phyloP scores from a whole-genome alignment of 108 stramenopile species.

The Nitzschia sp. region DNA sequence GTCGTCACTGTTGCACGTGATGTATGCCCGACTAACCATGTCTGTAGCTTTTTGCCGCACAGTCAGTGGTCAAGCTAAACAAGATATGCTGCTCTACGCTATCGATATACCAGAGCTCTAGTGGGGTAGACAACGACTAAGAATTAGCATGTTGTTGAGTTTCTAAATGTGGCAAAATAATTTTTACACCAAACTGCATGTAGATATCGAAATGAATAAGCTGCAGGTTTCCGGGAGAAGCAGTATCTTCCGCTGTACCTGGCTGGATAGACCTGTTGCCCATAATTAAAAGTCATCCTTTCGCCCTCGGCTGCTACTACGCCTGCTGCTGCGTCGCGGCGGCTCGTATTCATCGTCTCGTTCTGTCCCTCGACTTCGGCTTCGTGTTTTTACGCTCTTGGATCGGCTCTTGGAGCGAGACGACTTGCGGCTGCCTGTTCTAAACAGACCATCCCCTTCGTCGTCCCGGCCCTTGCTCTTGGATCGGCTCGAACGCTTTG shows the following conservation, averaged over 20 bases:
- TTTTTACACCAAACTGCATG: conserved; percentile 1
- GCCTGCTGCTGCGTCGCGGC: conserved; percentile 25
- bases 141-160: no score
- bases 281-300: conserved; percentile 25
- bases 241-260: neutral
- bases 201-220: neutral
- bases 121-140: no score
- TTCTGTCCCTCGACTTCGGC: conserved; percentile 20
- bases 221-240: no score
- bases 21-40: no score
- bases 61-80: no score
- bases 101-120: no score
- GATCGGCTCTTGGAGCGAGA: conserved; percentile 30
- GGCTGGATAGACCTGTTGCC: neutral
- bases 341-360: conserved; percentile 24
- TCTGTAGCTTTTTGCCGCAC: no score
- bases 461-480: conserved; percentile 21
- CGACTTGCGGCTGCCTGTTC: conserved; percentile 29
- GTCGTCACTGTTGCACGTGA: no score
- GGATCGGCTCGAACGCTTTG: conserved; percentile 41
- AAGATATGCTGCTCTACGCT: no score
- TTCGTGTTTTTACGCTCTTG: conserved; percentile 34
- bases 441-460: conserved; percentile 43
- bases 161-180: neutral
- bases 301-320: conserved; percentile 36